phyloP scores from a whole-genome alignment of 2,329 filamentous ascomycete species.

The Annulohypoxylon truncatum region DNA sequence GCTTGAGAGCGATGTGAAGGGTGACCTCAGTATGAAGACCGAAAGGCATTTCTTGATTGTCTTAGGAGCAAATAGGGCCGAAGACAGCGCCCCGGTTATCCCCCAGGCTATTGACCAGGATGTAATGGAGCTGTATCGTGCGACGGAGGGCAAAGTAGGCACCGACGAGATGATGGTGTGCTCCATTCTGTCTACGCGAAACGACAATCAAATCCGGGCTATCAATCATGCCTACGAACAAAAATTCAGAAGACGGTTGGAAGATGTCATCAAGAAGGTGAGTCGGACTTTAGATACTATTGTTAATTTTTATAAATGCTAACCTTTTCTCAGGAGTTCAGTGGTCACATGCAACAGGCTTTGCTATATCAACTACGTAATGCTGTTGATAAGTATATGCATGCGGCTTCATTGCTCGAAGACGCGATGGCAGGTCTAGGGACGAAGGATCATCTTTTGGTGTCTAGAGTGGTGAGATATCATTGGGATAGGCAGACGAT shows the following conservation, averaged over 20 bases:
- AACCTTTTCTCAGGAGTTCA: constrained; percentile 71
- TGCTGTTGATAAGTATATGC: constrained; percentile 83
- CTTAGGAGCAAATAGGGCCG: constrained; percentile 76
- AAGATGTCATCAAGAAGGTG: constrained; percentile 78
- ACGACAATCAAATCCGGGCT: constrained; percentile 85
- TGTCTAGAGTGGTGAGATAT: constrained; percentile 79
- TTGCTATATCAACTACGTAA: constrained; percentile 82
- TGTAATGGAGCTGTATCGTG: constrained; percentile 79
- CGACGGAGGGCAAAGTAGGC: constrained; percentile 77
- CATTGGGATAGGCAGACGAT: constrained; percentile 86
- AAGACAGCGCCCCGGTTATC: constrained; percentile 80
- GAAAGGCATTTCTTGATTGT: constrained; percentile 87
- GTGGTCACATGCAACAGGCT: constrained; percentile 90
- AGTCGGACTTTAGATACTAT: constrained; percentile 40
- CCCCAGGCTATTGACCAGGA: constrained; percentile 80
- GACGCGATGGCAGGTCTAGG: constrained; percentile 87
- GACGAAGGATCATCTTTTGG: constrained; percentile 85
- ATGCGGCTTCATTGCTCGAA: constrained; percentile 85
- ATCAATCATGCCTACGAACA: constrained; percentile 80
- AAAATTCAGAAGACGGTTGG: constrained; percentile 76
- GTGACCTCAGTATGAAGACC: constrained; percentile 87
- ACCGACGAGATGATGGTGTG: constrained; percentile 83
- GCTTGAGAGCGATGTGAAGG: constrained; percentile 78
- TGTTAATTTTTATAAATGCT: constrained; percentile 4
- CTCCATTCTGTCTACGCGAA: constrained; percentile 79